Base-by-base conservation (phyloP, 805 yeast species). In the Lipomyces orientalis region DNA sequence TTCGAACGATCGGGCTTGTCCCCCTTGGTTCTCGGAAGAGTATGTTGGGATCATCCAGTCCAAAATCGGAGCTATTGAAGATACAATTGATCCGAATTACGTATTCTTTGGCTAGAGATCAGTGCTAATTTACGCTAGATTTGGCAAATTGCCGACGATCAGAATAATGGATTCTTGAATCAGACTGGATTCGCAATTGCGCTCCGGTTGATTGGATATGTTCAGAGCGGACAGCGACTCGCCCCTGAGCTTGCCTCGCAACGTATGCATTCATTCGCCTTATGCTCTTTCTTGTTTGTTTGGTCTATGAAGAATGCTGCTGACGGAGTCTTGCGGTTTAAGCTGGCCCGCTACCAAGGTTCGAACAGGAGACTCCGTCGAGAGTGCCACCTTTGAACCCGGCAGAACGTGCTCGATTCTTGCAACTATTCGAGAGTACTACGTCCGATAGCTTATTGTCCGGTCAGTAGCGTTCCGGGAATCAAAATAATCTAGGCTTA, bases 131-230 rank as follows among this genome's bases (percentile, higher is more conserved):
- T 19, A 31, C 31, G 14, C n/a, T 29, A 72, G 78, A 88, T 95
- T 70, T 95, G 99, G 99, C 93, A 90, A 77, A 77, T 90, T 46
- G 93, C 97, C n/a, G 99, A 95, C 79, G 85, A 86, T n/a, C 88
- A 87, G 67, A 92, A 92, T 80, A 84, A 87, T 70, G 99, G 99
- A 0, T 90, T 88, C 75, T 82, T 95, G 70, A 89, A 89, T 73
- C 91, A 88, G 75, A 83, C 85, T 65, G 94, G 93, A 33, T 95
- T 95, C 79, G 86, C 90, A 69, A 85, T 87, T 62, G 97, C 98
- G 25, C 84, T 95, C 87, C 86, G 99, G 77, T 81, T 92, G 72
- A 90, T 95, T 74, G 97, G 96, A 34, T 90, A 91, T 76, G 88
- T 91, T 57, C 98, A 95, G 81, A 78, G 82, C 9, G 96, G 97